These are phyloP conservation scores for Verticillium nonalfalfae DNA, from an alignment of 2,329 filamentous ascomycete genomes.

Conservation along the genomic window DNA sequence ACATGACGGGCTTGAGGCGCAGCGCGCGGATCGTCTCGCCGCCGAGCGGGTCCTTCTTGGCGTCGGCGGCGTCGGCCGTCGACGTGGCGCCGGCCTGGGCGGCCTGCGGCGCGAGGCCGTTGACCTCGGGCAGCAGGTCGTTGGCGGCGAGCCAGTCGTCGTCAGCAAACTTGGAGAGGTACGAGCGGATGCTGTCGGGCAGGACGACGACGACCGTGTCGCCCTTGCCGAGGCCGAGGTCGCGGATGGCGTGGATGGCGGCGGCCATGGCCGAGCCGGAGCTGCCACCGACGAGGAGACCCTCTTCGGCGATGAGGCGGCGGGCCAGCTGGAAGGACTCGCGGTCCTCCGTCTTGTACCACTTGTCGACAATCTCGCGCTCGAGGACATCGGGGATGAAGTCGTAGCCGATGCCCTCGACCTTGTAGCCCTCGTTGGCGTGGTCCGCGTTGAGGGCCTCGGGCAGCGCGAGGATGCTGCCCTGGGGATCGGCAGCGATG, in stretches of 20 bases:
- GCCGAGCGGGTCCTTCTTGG: constrained; percentile 58
- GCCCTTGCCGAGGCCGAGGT: constrained; percentile 69
- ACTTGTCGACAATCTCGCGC: constrained; percentile 73
- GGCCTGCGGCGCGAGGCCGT: constrained; percentile 41
- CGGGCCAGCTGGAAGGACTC: constrained; percentile 90
- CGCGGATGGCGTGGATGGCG: constrained; percentile 68
- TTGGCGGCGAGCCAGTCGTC: constrained; percentile 99
- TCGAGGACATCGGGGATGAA: constrained; percentile 94
- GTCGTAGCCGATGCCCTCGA: constrained; percentile 97
- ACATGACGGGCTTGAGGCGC: constrained; percentile 88
- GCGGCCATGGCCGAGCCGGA: constrained; percentile 89
- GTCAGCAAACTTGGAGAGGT: constrained; percentile 96
- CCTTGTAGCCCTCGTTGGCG: constrained; percentile 85
- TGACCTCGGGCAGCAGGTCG: constrained; percentile 66
- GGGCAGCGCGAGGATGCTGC: constrained; percentile 84
- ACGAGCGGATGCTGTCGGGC: constrained; percentile 94
- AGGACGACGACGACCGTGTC: constrained; percentile 88
- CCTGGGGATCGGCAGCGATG: constrained; percentile 86
- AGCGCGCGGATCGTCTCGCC: constrained; percentile 76
- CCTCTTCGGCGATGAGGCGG: constrained; percentile 87
- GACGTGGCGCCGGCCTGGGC: constrained; percentile 27
- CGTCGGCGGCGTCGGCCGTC: constrained; percentile 26
- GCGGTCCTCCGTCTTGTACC: constrained; percentile 96
- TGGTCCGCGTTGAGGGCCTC: constrained; percentile 71
- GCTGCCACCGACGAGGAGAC: constrained; percentile 86